Evolutionary conservation across 352 stramenopile genomes (phyloP).

Genomic region (Phytopythium delawarense): DNA sequence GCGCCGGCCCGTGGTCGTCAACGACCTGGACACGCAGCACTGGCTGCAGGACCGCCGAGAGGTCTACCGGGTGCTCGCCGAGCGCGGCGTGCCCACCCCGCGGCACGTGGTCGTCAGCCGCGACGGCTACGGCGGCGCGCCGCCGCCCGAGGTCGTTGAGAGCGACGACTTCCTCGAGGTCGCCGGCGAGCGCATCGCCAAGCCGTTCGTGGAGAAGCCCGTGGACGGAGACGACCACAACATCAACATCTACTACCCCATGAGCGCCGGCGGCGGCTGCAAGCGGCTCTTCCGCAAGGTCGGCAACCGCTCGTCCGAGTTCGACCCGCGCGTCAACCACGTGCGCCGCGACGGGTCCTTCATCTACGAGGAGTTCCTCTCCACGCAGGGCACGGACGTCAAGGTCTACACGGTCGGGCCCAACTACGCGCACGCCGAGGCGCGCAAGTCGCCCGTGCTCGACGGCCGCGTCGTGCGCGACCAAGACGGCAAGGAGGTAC

Average conservation of each 20-base stretch:
- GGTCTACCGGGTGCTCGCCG: constrained; percentile 93
- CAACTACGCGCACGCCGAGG: constrained; percentile 99
- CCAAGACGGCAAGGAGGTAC: constrained; percentile 96
- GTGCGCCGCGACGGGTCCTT: constrained; percentile 92
- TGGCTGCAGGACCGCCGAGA: constrained; percentile 93
- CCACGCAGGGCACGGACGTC: constrained; percentile 99
- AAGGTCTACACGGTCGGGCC: constrained; percentile 99
- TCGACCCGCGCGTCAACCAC: constrained; percentile 95
- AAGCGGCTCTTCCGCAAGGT: constrained; percentile 99
- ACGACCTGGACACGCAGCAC: constrained; percentile 96
- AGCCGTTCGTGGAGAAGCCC: constrained; percentile 99
- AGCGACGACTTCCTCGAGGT: constrained; percentile 79
- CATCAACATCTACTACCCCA: constrained; percentile 99
- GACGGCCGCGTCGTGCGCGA: constrained; percentile 98
- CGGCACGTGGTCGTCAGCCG: constrained; percentile 93
- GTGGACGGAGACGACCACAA: constrained; percentile 99
- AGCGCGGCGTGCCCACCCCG: constrained; percentile 93
- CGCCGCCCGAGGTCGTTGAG: constrained; percentile 41
- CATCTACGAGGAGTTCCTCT: constrained; percentile 98
- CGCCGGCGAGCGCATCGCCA: constrained; percentile 95
- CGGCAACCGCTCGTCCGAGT: constrained; percentile 89
- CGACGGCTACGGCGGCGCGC: constrained; percentile 84
- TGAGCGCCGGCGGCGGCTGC: constrained; percentile 96
- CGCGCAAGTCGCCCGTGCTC: constrained; percentile 98
- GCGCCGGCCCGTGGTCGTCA: constrained; percentile 94